A percentile compares a stretch with the other conserved stretches of the same genome.
Conservation (phyloP, 2,329 filamentous ascomycete species). For the Phialophora tarda region DNA sequence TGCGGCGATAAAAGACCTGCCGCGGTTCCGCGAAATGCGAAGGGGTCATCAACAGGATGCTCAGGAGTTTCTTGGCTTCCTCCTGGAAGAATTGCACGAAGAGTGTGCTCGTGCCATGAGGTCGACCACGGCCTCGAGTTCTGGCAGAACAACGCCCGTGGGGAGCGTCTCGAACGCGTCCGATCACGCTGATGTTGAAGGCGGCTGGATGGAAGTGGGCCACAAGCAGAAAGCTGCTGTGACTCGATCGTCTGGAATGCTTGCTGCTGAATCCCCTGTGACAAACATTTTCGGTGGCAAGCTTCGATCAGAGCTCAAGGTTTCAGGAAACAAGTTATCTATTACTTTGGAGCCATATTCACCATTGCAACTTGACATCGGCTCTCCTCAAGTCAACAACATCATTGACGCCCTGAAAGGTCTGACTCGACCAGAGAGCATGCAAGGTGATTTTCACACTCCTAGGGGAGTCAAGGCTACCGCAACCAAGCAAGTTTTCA, state of each 20-base stretch:
- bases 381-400: slow-evolving; percentile 81
- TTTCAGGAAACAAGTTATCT: slow-evolving; percentile 85
- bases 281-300: slow-evolving; percentile 95
- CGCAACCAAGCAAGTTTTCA: slow-evolving; percentile 92
- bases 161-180: slow-evolving; percentile 52
- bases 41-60: slow-evolving; percentile 97
- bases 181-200: slow-evolving; percentile 53
- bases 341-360: slow-evolving; percentile 94
- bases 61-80: slow-evolving; percentile 92
- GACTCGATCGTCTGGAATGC: slow-evolving; percentile 81
- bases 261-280: slow-evolving; percentile 76
- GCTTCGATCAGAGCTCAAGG: slow-evolving; percentile 84
- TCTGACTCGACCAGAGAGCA: slow-evolving; percentile 79
- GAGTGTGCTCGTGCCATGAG: slow-evolving; percentile 83
- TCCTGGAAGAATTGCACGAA: slow-evolving; percentile 90
- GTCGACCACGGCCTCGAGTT: slow-evolving; percentile 51
- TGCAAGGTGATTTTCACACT: slow-evolving; percentile 84
- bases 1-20: slow-evolving; percentile 83
- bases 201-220: slow-evolving; percentile 94
- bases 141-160: slow-evolving; percentile 53
- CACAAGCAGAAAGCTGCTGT: slow-evolving; percentile 86
- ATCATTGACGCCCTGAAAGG: slow-evolving; percentile 89
- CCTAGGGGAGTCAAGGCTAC: slow-evolving; percentile 75
- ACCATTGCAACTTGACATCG: slow-evolving; percentile 92
- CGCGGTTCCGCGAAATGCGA: slow-evolving; percentile 90